Conservation (phyloP, 148 eudicot genomes). For the Linanthus parryae region DNA sequence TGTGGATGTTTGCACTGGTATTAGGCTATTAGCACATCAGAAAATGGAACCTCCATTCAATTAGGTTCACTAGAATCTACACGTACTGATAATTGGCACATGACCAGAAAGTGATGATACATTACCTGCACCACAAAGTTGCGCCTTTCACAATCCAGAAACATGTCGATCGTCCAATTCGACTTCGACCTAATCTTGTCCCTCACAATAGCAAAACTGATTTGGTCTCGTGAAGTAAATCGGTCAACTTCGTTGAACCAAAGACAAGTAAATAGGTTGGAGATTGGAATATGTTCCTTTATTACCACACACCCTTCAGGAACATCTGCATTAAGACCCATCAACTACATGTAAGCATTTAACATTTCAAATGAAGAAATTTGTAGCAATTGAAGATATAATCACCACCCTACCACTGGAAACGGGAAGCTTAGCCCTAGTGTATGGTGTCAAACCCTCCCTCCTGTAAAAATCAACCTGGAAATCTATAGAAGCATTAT, state of each 20-base stretch:
- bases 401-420: conserved; percentile 55
- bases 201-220: conserved; percentile 88
- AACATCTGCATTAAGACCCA: conserved; percentile 61
- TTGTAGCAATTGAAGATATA: too few species aligned
- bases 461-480: conserved; percentile 73
- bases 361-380: neutral
- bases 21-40: too few species aligned
- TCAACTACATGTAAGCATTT: neutral
- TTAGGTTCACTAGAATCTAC: too few species aligned
- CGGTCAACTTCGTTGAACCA: conserved; percentile 99
- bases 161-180: conserved; percentile 85
- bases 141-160: conserved; percentile 95
- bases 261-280: conserved; percentile 89
- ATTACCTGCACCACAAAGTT: conserved; percentile 93
- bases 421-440: conserved; percentile 72
- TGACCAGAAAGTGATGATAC: neutral
- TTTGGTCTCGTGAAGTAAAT: conserved; percentile 93
- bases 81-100: too few species aligned
- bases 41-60: too few species aligned
- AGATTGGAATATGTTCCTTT: conserved; percentile 87
- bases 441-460: conserved; percentile 87
- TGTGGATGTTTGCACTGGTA: too few species aligned
- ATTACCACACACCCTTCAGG: conserved; percentile 98
- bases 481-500: conserved; percentile 83
- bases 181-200: conserved; percentile 76